Evolutionary conservation across 768 basidiomycete genomes (phyloP), one percentile per base, ranked within the genome.

Genomic region (Tricholoma sp.): DNA sequence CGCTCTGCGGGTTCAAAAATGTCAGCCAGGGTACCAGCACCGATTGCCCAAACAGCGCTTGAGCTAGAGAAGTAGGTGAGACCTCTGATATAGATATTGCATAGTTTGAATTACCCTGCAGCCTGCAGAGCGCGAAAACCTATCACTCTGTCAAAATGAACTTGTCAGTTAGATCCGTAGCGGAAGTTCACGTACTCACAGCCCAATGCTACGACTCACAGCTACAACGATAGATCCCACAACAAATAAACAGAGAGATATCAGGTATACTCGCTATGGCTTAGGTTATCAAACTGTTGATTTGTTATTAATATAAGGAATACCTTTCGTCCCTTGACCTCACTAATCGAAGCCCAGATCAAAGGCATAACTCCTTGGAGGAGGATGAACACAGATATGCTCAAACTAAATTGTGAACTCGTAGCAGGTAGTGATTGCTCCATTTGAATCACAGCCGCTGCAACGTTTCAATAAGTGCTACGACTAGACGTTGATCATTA

Each of bases 21-120:
- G 65, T 91, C 89, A 1, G 88, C 88, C 3, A 92, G 72, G 3
- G 89, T 88, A 12, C 86, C 89, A 0, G 88, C 87, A 4, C 90
- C 91, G 53, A 91, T 83, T n/a, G 0, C 85, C 67, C 24, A 64
- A 29, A 64, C 61, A 13, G 65, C 65, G 36, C 61, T 62, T 15
- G 65, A 65, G 13, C 65, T 65, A 13, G 4, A 36, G 2, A 11
- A 42, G 24, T 13, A 18, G 4, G 12, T 55, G 8, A 52, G 24
- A 33, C 15, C 4, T 24, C 4, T 6, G 24, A 24, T 24, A 24
- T 24, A 24, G 24, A 5, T 37, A 9, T 41, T 28, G 24, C 31
- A 36, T 39, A 41, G 52, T 28, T 62, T 76, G 55, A 49, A 29
- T 49, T 61, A 84, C 82, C 88, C 88, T 54, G 78, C 68, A 28